These are phyloP conservation scores for Leccinum arenicola DNA, from an alignment of 768 basidiomycete species.

Conservation along the genomic window DNA sequence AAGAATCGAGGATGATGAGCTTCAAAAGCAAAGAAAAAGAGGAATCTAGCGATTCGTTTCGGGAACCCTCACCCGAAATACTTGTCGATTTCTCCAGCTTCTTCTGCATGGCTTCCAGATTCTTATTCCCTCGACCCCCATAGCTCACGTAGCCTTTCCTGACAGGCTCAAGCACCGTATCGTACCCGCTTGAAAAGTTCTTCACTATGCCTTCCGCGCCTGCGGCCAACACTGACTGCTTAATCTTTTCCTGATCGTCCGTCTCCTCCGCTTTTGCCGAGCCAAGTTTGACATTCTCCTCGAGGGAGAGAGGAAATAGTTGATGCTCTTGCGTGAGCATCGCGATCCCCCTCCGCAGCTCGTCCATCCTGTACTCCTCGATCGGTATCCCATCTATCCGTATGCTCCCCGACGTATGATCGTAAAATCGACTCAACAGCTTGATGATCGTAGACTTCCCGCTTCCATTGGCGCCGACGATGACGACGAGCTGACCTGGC, in stretches of 20 bases:
- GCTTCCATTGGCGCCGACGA: constrained; percentile 36
- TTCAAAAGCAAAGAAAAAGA: neutral
- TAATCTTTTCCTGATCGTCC: constrained; percentile 14
- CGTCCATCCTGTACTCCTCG: constrained; percentile 27
- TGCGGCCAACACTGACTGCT: constrained; percentile 30
- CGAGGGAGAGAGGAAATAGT: constrained; percentile 37
- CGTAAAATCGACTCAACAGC: constrained; percentile 36
- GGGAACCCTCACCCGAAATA: constrained; percentile 25
- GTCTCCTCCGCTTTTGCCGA: constrained; percentile 11
- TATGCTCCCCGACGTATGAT: constrained; percentile 36
- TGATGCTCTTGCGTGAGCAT: constrained; percentile 41
- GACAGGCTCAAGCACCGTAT: constrained; percentile 39
- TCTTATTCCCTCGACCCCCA: constrained; percentile 10
- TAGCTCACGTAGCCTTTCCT: constrained; percentile 29
- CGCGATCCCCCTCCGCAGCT: constrained; percentile 39
- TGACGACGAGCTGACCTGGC: constrained; percentile 32
- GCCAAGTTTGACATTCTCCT: constrained; percentile 43
- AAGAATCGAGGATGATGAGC: neutral
- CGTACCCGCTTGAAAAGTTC: constrained; percentile 35
- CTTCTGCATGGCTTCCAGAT: constrained; percentile 15
- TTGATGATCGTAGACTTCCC: constrained; percentile 40
- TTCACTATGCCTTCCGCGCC: constrained; percentile 42
- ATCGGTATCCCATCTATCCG: constrained; percentile 37
- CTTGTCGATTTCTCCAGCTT: constrained; percentile 18
- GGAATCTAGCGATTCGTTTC: neutral